Evolutionary conservation across 495 filamentous ascomycete genomes (phyloP), one percentile per base, ranked within the genome.

Genomic region (Podospora sp.): DNA sequence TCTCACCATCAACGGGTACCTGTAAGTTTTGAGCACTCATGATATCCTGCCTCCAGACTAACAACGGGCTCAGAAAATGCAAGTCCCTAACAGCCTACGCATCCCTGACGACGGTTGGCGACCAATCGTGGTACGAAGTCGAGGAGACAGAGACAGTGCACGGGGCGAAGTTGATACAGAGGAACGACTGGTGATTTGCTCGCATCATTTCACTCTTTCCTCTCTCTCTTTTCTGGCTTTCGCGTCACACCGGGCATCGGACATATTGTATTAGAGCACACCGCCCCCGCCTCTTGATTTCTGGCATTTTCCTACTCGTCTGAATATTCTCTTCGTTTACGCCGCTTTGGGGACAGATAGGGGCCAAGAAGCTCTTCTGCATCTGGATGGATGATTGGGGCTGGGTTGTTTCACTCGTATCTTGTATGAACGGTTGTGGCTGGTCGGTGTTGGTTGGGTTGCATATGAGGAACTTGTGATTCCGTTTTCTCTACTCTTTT

Each of bases 61-160:
- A 18, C 20, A 14, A 46, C 60, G 36, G 57, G 36, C 53, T 40
- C 36, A 79, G 77, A 21, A 78, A 75, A 63, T 80, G 78, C 69
- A 75, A 70, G 67, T 71, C 59, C 9, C 56, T 80, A 40, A 77
- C 75, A 25, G 73, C 76, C 14, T 78, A 80, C 61, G 77, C 74
- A 20, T 76, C 76, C 2, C 63, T 80, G 49, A 80, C 78, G 0
- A 79, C 77, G 7, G 77, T 80, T 11, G 78, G 78, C 61, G 75
- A 78, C 58, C 68, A 77, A 27, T 79, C 77, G 53, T 75, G 69
- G 69, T 80, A 79, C 40, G 65, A 77, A 26, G 73, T 71, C 6
- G 74, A 76, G 35, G 70, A 74, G 60, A 66, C 65, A 24, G 76
- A 78, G 67, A 71, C 67, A n/a, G 68, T 80, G 1, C 74, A 75